Evolutionary conservation across 495 filamentous ascomycete genomes (phyloP).

Genomic region (Neurospora sp.): DNA sequence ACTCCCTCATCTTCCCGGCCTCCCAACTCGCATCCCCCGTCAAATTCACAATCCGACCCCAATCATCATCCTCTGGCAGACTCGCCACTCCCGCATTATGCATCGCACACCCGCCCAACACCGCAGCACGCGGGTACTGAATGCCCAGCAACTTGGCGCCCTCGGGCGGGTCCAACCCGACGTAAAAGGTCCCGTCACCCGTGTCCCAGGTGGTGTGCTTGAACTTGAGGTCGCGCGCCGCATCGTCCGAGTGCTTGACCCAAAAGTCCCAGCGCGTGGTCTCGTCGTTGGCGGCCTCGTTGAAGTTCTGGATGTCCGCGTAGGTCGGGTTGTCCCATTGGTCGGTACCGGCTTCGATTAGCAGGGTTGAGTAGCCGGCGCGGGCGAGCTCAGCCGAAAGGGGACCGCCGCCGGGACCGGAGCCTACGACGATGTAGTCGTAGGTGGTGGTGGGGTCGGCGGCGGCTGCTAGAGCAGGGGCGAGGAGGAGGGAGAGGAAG

Average conservation of each 20-base stretch:
- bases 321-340: constrained; percentile 40
- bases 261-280: constrained; percentile 42
- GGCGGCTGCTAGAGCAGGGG: constrained; percentile 12
- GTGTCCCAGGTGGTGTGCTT: constrained; percentile 34
- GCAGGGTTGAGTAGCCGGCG: constrained; percentile 47
- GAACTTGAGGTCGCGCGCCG: constrained; percentile 30
- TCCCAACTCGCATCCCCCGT: constrained; percentile 37
- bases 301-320: constrained; percentile 29
- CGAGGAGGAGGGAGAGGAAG: constrained; percentile 19
- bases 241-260: constrained; percentile 39
- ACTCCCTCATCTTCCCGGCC: constrained; percentile 36
- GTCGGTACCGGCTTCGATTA: constrained; percentile 57
- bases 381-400: constrained; percentile 51
- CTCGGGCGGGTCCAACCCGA: constrained; percentile 33
- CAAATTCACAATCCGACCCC: constrained; percentile 33
- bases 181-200: constrained; percentile 35
- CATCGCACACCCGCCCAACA: constrained; percentile 40
- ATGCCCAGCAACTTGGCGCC: constrained; percentile 34
- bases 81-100: constrained; percentile 36
- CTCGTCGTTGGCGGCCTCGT: constrained; percentile 35
- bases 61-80: constrained; percentile 35
- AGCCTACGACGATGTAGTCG: constrained; percentile 59
- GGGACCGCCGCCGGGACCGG: constrained; percentile 55
- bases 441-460: constrained; percentile 22
- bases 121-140: constrained; percentile 38